Conservation (phyloP, 768 basidiomycete genomes). For the Xerocomus spinulosus region DNA sequence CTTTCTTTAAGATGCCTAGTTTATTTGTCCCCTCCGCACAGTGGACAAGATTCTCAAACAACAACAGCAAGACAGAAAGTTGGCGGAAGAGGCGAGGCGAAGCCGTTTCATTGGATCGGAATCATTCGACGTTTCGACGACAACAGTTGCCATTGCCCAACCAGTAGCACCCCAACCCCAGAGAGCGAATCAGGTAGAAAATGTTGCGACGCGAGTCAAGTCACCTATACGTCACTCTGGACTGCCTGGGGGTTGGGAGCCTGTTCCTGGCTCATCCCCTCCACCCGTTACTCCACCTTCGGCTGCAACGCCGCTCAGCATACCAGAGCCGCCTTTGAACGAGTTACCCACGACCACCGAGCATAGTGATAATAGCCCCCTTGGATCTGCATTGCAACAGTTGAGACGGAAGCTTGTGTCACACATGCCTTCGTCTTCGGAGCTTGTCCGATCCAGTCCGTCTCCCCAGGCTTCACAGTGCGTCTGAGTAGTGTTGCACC, state of each 20-base stretch:
- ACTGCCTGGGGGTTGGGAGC: constrained; percentile 23
- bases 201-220: constrained; percentile 10
- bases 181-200: constrained; percentile 1
- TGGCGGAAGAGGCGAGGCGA: constrained; percentile 43
- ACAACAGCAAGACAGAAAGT: constrained; percentile 63
- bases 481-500: background rate
- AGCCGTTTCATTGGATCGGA: constrained; percentile 23
- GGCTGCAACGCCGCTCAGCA: background rate
- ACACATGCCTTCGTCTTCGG: constrained; percentile 18
- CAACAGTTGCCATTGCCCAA: constrained; percentile 5
- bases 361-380: background rate
- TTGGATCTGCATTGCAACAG: constrained; percentile 23
- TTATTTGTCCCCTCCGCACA: constrained; percentile 25
- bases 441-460: constrained; percentile 10
- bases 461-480: constrained; percentile 20
- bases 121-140: constrained; percentile 1
- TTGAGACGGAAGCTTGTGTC: constrained; percentile 24
- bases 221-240: constrained; percentile 18
- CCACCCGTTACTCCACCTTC: constrained; percentile 1
- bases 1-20: constrained; percentile 1
- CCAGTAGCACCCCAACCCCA: constrained; percentile 13
- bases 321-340: constrained; percentile 5
- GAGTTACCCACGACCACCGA: constrained; percentile 5
- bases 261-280: constrained; percentile 11
- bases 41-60: constrained; percentile 90